Evolutionary conservation across 768 basidiomycete species (phyloP).

Genomic region (Lactarius sp.): DNA sequence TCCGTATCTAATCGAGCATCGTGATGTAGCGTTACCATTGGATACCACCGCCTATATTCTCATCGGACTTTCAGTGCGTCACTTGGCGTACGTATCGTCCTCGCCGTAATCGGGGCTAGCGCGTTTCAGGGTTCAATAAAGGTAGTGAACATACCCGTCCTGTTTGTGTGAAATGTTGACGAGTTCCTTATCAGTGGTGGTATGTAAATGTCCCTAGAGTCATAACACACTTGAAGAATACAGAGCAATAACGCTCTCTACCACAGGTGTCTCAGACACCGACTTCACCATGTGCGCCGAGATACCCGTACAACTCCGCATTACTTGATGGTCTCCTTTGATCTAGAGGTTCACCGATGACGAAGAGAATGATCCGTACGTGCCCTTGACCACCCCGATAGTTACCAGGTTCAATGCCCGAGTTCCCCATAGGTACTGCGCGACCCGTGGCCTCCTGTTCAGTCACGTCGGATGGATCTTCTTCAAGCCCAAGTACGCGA

Average conservation of each 20-base stretch:
- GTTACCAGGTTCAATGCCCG: not conserved
- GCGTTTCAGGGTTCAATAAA: slow-evolving; percentile 81
- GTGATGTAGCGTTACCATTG: slow-evolving; percentile 55
- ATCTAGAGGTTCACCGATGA: slow-evolving; percentile 64
- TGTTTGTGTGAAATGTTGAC: not conserved
- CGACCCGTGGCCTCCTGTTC: slow-evolving; percentile 65
- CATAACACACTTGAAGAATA: not conserved
- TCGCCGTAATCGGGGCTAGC: slow-evolving; percentile 64
- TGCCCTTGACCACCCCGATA: not conserved
- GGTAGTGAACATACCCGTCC: slow-evolving; percentile 33
- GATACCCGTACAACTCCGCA: not conserved
- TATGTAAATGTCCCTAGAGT: not conserved
- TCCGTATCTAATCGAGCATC: not conserved
- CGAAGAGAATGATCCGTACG: slow-evolving; percentile 61
- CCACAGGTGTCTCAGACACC: slow-evolving; percentile 64
- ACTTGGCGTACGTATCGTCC: slow-evolving; percentile 46
- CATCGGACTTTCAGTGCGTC: slow-evolving; percentile 64
- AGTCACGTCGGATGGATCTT: slow-evolving; percentile 89
- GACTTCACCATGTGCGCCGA: slow-evolving; percentile 61
- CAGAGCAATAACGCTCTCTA: slow-evolving; percentile 48
- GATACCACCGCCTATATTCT: slow-evolving; percentile 77
- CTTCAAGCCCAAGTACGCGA: slow-evolving; percentile 61
- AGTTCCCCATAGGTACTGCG: slow-evolving; percentile 51
- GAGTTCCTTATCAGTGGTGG: slow-evolving; percentile 21
- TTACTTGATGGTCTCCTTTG: not conserved